Percentiles rank a stretch among this genome's conserved stretches.
These are phyloP conservation scores for Rhodotorula glutinis DNA, from an alignment of 1,284 basidiomycete species.

Conservation along the genomic window DNA sequence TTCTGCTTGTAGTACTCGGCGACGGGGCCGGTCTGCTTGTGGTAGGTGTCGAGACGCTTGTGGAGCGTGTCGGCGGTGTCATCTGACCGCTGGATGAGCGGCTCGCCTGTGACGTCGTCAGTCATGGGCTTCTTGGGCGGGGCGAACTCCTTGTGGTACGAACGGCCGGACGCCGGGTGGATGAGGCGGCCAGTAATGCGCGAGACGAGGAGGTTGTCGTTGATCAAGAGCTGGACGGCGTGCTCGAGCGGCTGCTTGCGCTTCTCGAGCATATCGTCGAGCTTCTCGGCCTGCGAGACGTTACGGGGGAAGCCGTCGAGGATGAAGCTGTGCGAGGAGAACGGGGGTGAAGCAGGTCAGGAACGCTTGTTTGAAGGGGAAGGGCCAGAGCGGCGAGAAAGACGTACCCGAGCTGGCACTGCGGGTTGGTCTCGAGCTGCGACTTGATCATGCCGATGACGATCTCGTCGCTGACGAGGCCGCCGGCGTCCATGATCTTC, in stretches of 20 bases:
- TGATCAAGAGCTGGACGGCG: conserved; percentile 87
- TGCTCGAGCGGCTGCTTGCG: conserved; percentile 81
- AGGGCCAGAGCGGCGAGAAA: background rate
- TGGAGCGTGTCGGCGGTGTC: conserved; percentile 71
- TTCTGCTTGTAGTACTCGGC: conserved; percentile 95
- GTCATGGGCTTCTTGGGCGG: conserved; percentile 92
- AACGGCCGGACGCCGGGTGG: conserved; percentile 81
- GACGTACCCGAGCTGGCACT: conserved; percentile 85
- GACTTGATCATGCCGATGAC: conserved; percentile 97
- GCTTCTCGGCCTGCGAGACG: conserved; percentile 94
- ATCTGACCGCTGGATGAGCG: conserved; percentile 59
- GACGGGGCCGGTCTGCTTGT: conserved; percentile 89
- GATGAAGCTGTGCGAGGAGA: conserved; percentile 77
- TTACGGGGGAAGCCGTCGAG: conserved; percentile 98
- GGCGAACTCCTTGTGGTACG: conserved; percentile 94
- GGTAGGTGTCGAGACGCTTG: conserved; percentile 83
- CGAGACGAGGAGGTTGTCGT: conserved; percentile 91
- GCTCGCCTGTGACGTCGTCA: conserved; percentile 94
- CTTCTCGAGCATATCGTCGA: conserved; percentile 79
- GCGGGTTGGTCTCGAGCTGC: conserved; percentile 88
- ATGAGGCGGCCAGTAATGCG: conserved; percentile 95
- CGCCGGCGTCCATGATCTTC: conserved; percentile 96
- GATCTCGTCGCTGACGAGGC: conserved; percentile 91
- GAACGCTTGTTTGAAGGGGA: no score
- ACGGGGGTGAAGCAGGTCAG: no score